phyloP scores from a whole-genome alignment of 2,329 filamentous ascomycete genomes.

The Apiospora pterosperma region DNA sequence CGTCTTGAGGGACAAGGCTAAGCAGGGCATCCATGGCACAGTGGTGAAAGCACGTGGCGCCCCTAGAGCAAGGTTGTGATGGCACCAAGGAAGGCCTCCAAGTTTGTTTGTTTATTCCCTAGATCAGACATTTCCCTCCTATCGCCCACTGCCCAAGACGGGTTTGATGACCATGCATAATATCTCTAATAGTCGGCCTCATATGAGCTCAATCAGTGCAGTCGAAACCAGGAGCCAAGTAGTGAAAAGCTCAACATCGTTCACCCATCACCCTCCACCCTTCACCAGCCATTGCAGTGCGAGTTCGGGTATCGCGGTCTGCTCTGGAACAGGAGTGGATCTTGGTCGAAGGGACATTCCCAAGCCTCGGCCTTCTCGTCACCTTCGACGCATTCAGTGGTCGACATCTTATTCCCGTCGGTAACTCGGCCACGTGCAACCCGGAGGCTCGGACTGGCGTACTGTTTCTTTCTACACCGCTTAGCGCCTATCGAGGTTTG shows the following conservation, averaged over 20 bases:
- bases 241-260: too few species aligned
- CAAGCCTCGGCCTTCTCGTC: background rate
- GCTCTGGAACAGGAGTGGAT: background rate
- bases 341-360: background rate
- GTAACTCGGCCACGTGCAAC: background rate
- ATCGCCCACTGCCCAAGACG: background rate
- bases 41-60: background rate
- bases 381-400: background rate
- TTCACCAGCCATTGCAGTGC: background rate
- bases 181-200: background rate
- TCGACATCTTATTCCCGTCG: background rate
- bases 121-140: background rate
- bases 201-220: background rate
- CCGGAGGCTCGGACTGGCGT: background rate
- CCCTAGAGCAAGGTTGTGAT: background rate
- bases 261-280: background rate
- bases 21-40: background rate
- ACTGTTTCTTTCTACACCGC: background rate
- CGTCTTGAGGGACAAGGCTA: constrained; percentile 52
- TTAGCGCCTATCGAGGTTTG: background rate
- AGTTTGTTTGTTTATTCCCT: background rate
- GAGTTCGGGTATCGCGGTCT: background rate
- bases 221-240: background rate
- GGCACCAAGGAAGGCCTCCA: background rate
- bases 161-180: background rate